Evolutionary conservation across 208 protist species (phyloP).

Genomic region (Leishmania braziliensis): DNA sequence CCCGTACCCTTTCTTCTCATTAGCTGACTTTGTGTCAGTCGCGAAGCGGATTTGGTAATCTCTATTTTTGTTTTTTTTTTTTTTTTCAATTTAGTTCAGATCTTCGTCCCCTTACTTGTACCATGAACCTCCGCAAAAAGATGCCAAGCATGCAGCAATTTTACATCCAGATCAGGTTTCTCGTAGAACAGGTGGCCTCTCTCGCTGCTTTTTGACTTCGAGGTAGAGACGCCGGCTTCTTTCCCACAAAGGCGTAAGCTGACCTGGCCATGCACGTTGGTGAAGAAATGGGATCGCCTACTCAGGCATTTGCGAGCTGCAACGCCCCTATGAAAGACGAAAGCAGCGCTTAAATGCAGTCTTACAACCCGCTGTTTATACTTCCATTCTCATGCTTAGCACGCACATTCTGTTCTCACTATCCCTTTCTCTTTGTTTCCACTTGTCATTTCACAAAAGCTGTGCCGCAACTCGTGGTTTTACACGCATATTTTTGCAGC

Average conservation of each 20-base stretch:
- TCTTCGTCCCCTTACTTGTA: conserved; percentile 1
- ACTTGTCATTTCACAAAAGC: conserved; percentile 1
- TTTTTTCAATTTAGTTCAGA: not conserved
- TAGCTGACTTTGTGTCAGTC: conserved; percentile 3
- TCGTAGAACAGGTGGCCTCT: not conserved
- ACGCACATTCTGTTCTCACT: not conserved
- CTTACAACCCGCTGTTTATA: not conserved
- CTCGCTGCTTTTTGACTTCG: not conserved
- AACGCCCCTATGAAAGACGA: not conserved
- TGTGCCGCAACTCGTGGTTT: not conserved
- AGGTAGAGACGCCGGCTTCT: not conserved
- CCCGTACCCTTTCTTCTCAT: conserved; percentile 12
- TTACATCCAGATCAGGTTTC: not conserved
- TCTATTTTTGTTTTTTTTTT: too few relatives aligned
- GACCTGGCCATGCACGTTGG: not conserved
- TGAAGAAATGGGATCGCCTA: too few relatives aligned
- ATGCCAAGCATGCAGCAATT: not conserved
- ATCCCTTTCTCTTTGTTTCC: conserved; percentile 12
- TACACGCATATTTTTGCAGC: not conserved
- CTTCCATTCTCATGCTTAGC: not conserved
- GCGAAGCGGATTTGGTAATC: not conserved
- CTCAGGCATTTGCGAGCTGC: not conserved
- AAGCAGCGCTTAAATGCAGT: not conserved
- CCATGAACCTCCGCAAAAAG: not conserved
- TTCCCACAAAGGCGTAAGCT: not conserved